Base-by-base conservation (phyloP, 257 asterid genomes). In the Sherardia arvensis region DNA sequence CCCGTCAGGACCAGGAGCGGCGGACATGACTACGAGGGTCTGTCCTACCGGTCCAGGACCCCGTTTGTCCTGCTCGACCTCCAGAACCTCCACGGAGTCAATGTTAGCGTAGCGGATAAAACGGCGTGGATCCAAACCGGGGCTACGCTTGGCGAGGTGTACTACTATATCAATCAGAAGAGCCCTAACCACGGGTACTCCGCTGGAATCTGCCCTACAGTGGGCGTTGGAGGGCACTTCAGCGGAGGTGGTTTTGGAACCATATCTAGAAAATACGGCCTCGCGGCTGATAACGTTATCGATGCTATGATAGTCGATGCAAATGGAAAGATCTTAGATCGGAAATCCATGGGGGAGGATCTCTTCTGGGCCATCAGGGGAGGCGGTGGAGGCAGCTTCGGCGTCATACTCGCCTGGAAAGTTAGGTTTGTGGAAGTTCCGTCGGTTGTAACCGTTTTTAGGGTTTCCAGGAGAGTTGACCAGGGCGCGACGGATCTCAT, bases 101-200 rank as follows among this genome's bases (percentile, higher is more conserved):
- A 74, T 54, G 20, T 85, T 0, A 65, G 79, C 53, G 34, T 76
- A 38, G 75, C 71, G 15, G 65, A 75, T 0, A 80, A 74, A 54
- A 80, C 76, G 7, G 79, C 78, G 0, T 80, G 88, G 86, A 71
- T 82, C 22, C 74, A 82, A 43, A 21, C 88, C 0, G 88, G 92
- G 4, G 86, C 92, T 4, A 78, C 86, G 1, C 62, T 80, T 1
- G 91, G 88, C 0, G 86, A 84, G 67, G 59, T 82, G 8, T 78
- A 84, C 68, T 82, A 85, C 23, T 45, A 45, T 53, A 77, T 85
- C 5, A 66, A 75, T 0, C 59, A 64, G 59, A 69, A 65, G 20
- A 85, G 84, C 23, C 22, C 22, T 0, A 59, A 28, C 6, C 78
- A 61, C 5, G 87, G 74, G 20, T 83, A 38, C 18, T 38, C 47